Percentiles rank a stretch among this genome's conserved stretches.
phyloP scores from a whole-genome alignment of 305 asterid species.

The Salvia sclarea region DNA sequence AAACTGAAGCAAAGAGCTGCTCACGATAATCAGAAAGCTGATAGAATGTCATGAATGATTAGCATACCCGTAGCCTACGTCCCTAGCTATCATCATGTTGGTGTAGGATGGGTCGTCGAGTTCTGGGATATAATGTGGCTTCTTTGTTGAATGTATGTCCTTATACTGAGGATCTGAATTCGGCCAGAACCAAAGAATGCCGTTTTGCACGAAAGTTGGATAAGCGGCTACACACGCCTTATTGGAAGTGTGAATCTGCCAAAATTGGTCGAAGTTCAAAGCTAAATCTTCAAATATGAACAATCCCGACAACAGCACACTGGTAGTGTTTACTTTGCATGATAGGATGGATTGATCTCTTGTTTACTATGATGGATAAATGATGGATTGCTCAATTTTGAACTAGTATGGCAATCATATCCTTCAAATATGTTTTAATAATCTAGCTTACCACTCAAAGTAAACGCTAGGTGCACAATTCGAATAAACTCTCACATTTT shows the following conservation, averaged over 20 bases:
- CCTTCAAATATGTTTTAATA: too few relatives aligned
- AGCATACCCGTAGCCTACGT: conserved; percentile 78
- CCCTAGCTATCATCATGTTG: conserved; percentile 59
- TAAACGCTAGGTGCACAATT: too few relatives aligned
- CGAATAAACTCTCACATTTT: background rate
- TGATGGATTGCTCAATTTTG: too few relatives aligned
- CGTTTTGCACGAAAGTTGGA: conserved; percentile 84
- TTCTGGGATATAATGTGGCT: conserved; percentile 82
- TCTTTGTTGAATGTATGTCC: conserved; percentile 54
- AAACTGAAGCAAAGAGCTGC: background rate
- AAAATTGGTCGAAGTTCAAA: conserved; percentile 4
- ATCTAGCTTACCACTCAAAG: too few relatives aligned
- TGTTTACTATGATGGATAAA: too few relatives aligned
- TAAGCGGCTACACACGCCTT: conserved; percentile 84
- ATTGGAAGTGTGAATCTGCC: conserved; percentile 78
- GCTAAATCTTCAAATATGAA: background rate
- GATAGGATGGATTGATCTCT: too few relatives aligned
- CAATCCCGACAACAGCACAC: too few relatives aligned
- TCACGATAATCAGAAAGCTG: conserved; percentile 15
- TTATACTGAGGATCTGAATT: conserved; percentile 63
- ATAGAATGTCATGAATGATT: background rate
- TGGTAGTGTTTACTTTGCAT: too few relatives aligned
- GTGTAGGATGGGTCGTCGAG: conserved; percentile 81
- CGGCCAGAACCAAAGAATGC: conserved; percentile 95
- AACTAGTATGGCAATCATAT: too few relatives aligned